Conservation (phyloP, 228 moss, liverwort and hornwort species). For the Sphagnum magellanicum region DNA sequence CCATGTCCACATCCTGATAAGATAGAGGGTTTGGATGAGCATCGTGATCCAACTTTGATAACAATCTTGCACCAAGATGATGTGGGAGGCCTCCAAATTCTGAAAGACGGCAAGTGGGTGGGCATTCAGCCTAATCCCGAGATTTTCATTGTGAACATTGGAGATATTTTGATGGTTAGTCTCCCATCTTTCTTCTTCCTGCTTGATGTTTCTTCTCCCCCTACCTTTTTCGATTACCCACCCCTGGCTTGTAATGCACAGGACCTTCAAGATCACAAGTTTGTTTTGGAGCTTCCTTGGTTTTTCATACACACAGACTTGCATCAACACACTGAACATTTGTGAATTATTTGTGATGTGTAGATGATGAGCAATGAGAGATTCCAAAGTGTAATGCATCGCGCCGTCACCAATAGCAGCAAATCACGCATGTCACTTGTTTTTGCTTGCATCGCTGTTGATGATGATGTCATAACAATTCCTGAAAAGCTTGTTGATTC, state of each 20-base stretch:
- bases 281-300: too few relatives aligned
- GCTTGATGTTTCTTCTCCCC: not conserved
- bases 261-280: not conserved
- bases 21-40: slow-evolving; percentile 4
- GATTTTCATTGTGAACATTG: slow-evolving; percentile 35
- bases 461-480: not conserved
- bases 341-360: too few relatives aligned
- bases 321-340: too few relatives aligned
- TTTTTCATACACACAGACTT: too few relatives aligned
- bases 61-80: slow-evolving; percentile 27
- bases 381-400: too few relatives aligned
- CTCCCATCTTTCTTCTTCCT: slow-evolving; percentile 14
- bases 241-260: not conserved
- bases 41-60: slow-evolving; percentile 22
- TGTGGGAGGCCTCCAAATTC: slow-evolving; percentile 29
- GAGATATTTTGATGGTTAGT: slow-evolving; percentile 15
- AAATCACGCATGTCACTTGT: not conserved
- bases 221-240: not conserved
- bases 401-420: too few relatives aligned
- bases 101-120: slow-evolving; percentile 13
- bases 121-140: slow-evolving; percentile 19
- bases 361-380: too few relatives aligned
- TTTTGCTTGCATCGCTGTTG: not conserved
- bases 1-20: slow-evolving; percentile 10
- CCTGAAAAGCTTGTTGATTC: not conserved